Percentiles rank a stretch among this genome's conserved stretches.
These are phyloP conservation scores for Aspergillus aculeatinus DNA, from an alignment of 2,329 filamentous ascomycete genomes.

Conservation along the genomic window DNA sequence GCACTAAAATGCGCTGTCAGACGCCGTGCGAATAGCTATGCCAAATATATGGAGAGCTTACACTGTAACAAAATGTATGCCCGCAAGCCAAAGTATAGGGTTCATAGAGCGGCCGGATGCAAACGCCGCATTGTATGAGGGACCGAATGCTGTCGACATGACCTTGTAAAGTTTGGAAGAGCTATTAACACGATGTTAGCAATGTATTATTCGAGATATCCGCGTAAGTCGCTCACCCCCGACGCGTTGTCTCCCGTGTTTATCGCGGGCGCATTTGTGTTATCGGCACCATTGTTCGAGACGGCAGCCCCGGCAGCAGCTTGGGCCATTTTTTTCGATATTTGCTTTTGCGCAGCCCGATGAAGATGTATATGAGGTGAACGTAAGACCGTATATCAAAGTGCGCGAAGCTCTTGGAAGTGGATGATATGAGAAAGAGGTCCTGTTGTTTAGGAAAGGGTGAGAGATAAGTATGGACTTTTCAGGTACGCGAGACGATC, in stretches of 20 bases:
- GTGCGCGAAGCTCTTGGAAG: neutral
- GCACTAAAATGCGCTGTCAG: constrained; percentile 47
- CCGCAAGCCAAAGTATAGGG: constrained; percentile 68
- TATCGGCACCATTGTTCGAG: constrained; percentile 10
- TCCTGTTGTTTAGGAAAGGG: neutral
- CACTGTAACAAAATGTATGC: constrained; percentile 70
- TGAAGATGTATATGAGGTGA: neutral
- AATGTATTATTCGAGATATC: neutral
- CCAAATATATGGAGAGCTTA: constrained; percentile 34
- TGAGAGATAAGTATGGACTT: constrained; percentile 2
- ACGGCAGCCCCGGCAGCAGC: constrained; percentile 11
- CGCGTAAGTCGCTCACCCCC: constrained; percentile 27
- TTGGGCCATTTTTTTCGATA: constrained; percentile 17
- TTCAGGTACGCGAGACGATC: constrained; percentile 9
- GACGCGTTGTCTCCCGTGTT: constrained; percentile 25
- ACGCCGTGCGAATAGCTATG: neutral
- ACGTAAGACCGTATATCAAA: neutral
- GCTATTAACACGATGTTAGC: constrained; percentile 27
- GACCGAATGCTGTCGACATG: constrained; percentile 62
- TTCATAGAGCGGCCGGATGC: constrained; percentile 67
- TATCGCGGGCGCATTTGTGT: constrained; percentile 10
- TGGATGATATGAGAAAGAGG: neutral
- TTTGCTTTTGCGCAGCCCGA: neutral
- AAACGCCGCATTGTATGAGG: constrained; percentile 67
- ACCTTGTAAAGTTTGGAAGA: constrained; percentile 45